These are phyloP conservation scores for Malus hybrid DNA, from an alignment of 331 rosid species.

Conservation along the genomic window DNA sequence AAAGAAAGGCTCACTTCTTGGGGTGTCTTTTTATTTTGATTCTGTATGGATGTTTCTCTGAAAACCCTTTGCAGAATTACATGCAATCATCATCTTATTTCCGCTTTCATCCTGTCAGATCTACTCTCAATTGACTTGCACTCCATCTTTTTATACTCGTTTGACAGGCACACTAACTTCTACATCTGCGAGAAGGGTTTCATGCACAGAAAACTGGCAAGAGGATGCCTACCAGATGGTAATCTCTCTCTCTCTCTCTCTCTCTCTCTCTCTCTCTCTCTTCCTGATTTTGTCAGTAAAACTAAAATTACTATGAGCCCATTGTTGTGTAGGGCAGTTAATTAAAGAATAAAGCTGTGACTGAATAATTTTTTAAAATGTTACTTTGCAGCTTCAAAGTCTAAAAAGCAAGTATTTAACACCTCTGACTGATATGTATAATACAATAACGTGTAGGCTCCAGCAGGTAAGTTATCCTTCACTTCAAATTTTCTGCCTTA, in stretches of 20 bases:
- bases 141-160: background rate
- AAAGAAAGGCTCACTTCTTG: background rate
- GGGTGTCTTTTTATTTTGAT: background rate
- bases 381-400: background rate
- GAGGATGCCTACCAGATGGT: constrained; percentile 73
- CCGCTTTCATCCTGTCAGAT: background rate
- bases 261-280: background rate
- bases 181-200: background rate
- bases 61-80: background rate
- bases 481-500: background rate
- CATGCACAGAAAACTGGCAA: constrained; percentile 58
- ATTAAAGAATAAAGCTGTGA: background rate
- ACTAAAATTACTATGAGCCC: background rate
- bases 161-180: background rate
- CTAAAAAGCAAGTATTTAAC: background rate
- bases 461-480: constrained; percentile 43
- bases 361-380: background rate
- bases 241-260: background rate
- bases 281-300: background rate
- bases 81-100: background rate
- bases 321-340: background rate
- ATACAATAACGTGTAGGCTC: constrained; percentile 35
- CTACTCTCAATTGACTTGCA: background rate
- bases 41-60: background rate
- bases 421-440: constrained; percentile 41